phyloP scores from a whole-genome alignment of 768 basidiomycete genomes.

The Megacollybia marginata region DNA sequence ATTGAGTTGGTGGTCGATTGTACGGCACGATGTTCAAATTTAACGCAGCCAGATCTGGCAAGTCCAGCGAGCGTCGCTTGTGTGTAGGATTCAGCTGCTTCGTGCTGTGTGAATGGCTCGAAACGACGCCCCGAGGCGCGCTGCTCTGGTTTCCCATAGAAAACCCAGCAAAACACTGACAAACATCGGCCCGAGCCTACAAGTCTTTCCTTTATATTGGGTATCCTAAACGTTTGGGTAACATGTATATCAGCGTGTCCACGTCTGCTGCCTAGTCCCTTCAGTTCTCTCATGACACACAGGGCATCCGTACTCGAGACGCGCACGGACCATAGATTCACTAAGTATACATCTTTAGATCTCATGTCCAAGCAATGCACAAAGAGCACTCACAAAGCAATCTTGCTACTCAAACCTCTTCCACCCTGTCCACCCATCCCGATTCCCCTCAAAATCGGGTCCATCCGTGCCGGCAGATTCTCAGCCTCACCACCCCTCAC shows the following conservation, averaged over 20 bases:
- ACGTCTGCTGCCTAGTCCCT: too few relatives aligned
- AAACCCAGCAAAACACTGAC: too few relatives aligned
- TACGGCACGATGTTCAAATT: neutral
- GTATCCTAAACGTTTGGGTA: too few relatives aligned
- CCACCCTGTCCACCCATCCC: conserved; percentile 27
- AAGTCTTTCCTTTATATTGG: too few relatives aligned
- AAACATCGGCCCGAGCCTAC: too few relatives aligned
- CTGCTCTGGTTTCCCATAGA: neutral
- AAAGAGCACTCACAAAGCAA: conserved; percentile 62
- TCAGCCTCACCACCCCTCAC: conserved; percentile 47
- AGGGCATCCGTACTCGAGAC: conserved; percentile 65
- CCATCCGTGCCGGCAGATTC: conserved; percentile 53
- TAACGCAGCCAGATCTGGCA: neutral
- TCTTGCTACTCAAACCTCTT: conserved; percentile 56
- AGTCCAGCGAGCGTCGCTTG: neutral
- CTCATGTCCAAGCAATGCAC: neutral
- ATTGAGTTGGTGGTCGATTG: neutral
- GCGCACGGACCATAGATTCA: conserved; percentile 62
- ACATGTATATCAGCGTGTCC: too few relatives aligned
- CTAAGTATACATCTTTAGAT: conserved; percentile 20
- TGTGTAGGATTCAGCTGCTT: neutral
- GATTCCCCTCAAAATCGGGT: conserved; percentile 41
- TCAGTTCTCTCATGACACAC: conserved; percentile 36
- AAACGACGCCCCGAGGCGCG: neutral
- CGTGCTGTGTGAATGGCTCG: neutral